Percentiles rank a stretch among this genome's conserved stretches.
Conservation (phyloP, 495 filamentous ascomycete species). For the Aspergillus mulundensis region DNA sequence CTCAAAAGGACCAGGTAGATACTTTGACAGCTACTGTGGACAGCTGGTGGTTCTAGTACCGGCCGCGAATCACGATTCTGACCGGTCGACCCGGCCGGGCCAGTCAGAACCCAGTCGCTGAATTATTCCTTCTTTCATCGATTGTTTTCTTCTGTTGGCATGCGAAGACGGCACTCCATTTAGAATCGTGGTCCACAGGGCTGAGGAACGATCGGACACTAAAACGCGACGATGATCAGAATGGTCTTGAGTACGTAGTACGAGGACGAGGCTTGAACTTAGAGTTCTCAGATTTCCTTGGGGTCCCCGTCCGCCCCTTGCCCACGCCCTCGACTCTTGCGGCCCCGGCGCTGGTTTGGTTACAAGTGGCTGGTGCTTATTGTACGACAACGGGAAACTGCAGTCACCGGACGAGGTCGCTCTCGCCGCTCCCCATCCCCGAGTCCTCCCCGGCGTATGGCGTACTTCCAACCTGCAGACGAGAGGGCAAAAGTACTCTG, state of each 20-base stretch:
- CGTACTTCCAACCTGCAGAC: background rate
- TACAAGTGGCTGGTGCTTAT: conserved; percentile 6
- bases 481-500: background rate
- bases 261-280: background rate
- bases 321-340: background rate
- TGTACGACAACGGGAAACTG: conserved; percentile 7
- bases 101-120: conserved; percentile 4
- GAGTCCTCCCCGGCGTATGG: background rate
- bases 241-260: background rate
- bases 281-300: background rate
- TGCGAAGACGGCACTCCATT: background rate
- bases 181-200: conserved; percentile 12
- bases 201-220: conserved; percentile 9
- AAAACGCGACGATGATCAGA: conserved; percentile 1
- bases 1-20: background rate
- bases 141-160: conserved; percentile 1
- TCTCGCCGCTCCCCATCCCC: background rate
- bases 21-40: background rate
- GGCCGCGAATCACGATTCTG: background rate
- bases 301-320: background rate
- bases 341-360: background rate
- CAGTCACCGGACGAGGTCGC: background rate
- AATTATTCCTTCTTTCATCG: conserved; percentile 5
- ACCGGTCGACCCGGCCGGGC: background rate
- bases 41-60: background rate